Evolutionary conservation across 169 alveolate genomes (phyloP), one percentile per base, ranked within the genome.

Genomic region (Plasmodium gonderi): DNA sequence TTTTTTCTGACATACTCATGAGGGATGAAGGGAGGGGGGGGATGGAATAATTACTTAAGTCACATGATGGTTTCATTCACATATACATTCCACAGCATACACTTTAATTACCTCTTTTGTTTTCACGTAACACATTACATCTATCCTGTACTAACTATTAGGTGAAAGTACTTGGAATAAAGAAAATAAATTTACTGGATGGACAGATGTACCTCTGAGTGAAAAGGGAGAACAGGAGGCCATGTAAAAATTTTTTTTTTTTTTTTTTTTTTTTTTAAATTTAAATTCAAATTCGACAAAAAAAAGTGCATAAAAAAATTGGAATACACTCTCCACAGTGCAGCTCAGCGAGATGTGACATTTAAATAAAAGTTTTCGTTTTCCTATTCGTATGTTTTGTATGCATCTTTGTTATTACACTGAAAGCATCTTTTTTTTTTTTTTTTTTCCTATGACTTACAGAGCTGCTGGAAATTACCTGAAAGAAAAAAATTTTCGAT

Each of bases 121-220:
- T 11, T 9, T 20, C 68, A 51, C 68, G 20, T 9, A 0, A 20
- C 20, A 29, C 12, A 9, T 2, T 51, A 9, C 68, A 17, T 3
- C 68, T 29, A 7, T 11, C 8, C 68, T n/a, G n/a, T n/a, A n/a
- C n/a, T n/a, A n/a, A n/a, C 17, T 38, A 7, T 68, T 78, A 96
- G 99, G 99, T 79, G 99, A 99, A 91, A 96, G 98, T 42, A 83
- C 97, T 40, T 98, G 99, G 99, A 98, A 99, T 96, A 96, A 96
- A 89, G 99, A 98, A 74, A 98, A 98, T 95, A 95, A 98, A 79
- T 98, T 98, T 95, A 98, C 99, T 1, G 99, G 99, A 12, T 99
- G 99, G 99, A 98, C 98, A 31, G 99, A 99, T 95, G 99, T 98
- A 12, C 97, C 97, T 42, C 97, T 99, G 78, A 95, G 99, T 40